phyloP scores from a whole-genome alignment of 306 rosid species.

The Sindora glabra region DNA sequence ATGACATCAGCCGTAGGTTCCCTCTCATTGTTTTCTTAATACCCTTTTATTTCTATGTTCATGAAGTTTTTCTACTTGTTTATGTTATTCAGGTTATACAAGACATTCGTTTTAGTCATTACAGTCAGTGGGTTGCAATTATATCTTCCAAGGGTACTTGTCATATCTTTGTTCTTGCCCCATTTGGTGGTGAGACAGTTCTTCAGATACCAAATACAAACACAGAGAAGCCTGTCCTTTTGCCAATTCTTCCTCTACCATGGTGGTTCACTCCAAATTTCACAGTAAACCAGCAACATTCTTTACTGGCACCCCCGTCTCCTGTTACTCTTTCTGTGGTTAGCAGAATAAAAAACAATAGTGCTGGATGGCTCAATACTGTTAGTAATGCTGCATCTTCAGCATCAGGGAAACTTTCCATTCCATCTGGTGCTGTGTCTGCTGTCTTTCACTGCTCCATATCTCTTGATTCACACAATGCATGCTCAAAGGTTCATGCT shows the following conservation, averaged over 20 bases:
- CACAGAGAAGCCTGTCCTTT: constrained; percentile 49
- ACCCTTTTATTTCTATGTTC: constrained; percentile 13
- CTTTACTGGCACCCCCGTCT: constrained; percentile 57
- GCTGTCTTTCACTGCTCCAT: constrained; percentile 73
- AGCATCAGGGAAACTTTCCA: constrained; percentile 64
- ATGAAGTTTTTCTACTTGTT: constrained; percentile 14
- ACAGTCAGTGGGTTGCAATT: constrained; percentile 84
- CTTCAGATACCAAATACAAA: constrained; percentile 59
- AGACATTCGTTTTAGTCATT: constrained; percentile 78
- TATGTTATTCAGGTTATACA: constrained; percentile 62
- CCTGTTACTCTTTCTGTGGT: constrained; percentile 84
- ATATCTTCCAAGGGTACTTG: constrained; percentile 81
- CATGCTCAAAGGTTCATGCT: constrained; percentile 37
- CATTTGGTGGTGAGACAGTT: constrained; percentile 80
- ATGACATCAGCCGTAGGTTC: constrained; percentile 79
- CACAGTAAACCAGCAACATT: constrained; percentile 47
- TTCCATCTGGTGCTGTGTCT: constrained; percentile 87
- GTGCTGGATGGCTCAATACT: constrained; percentile 80
- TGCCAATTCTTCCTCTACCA: constrained; percentile 56
- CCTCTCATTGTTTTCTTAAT: constrained; percentile 18
- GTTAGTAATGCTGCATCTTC: constrained; percentile 88
- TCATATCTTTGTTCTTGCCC: constrained; percentile 75
- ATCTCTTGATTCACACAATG: constrained; percentile 32
- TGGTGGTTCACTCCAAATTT: constrained; percentile 90
- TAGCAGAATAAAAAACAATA: constrained; percentile 79